A percentile compares a stretch with the other conserved stretches of the same genome.
phyloP scores from a whole-genome alignment of 2,329 filamentous ascomycete genomes.

The Septoria petroselini region DNA sequence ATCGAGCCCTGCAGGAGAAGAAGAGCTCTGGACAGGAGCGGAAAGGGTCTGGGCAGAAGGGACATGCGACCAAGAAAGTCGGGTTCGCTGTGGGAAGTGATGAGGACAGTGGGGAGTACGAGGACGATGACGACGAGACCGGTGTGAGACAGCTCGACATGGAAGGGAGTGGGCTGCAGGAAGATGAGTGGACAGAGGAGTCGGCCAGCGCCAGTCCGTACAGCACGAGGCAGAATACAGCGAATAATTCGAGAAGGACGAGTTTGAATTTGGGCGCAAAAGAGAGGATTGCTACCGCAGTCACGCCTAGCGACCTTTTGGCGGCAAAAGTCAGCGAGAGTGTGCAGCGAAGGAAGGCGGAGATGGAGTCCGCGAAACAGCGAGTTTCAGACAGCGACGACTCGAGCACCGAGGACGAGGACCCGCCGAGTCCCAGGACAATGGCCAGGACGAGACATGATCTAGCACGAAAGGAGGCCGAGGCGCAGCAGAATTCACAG shows the following conservation, averaged over 20 bases:
- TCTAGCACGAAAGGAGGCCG: background rate
- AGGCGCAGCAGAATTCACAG: background rate
- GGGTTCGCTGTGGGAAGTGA: constrained; percentile 36
- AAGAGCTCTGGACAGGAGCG: constrained; percentile 16
- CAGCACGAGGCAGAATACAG: constrained; percentile 39
- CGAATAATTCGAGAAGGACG: constrained; percentile 37
- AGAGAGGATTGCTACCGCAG: constrained; percentile 26
- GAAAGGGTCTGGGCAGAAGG: constrained; percentile 16
- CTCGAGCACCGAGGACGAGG: constrained; percentile 9
- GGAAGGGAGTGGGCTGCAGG: constrained; percentile 34
- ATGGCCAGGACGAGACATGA: constrained; percentile 12
- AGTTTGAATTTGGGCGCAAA: constrained; percentile 24
- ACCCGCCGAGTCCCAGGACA: constrained; percentile 15
- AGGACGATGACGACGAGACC: constrained; percentile 27
- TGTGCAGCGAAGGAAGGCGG: constrained; percentile 4
- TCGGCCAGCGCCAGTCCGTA: constrained; percentile 38
- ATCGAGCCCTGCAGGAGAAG: constrained; percentile 9
- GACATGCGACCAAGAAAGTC: constrained; percentile 30
- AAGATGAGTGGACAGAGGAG: constrained; percentile 40
- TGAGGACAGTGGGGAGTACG: constrained; percentile 25
- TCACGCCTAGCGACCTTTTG: constrained; percentile 17
- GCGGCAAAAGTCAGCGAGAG: constrained; percentile 14
- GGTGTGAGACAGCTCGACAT: constrained; percentile 23
- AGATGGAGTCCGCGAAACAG: constrained; percentile 3
- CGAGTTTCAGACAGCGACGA: constrained; percentile 18